Percentiles rank a stretch among this genome's conserved stretches.
Evolutionary conservation across 495 filamentous ascomycete species (phyloP).

Genomic region (Annulohypoxylon bovei): DNA sequence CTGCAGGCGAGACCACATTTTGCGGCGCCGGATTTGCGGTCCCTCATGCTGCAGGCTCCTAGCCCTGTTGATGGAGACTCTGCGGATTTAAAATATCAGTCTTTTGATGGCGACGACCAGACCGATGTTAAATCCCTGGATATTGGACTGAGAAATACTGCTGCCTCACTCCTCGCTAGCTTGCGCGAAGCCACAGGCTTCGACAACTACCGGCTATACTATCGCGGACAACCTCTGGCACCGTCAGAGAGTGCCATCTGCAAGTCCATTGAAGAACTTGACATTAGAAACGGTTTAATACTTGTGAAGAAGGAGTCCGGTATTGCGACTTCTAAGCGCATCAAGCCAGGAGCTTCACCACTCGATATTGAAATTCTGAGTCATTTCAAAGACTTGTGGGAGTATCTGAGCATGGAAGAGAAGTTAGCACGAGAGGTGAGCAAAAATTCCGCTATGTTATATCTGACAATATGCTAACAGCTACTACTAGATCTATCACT

Average conservation of each 20-base stretch:
- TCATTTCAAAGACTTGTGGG: constrained; percentile 87
- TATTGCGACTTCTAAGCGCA: constrained; percentile 38
- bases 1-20: constrained; percentile 61
- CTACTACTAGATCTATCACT: constrained; percentile 71
- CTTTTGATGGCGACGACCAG: constrained; percentile 67
- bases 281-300: constrained; percentile 69
- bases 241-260: constrained; percentile 60
- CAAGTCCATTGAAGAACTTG: constrained; percentile 65
- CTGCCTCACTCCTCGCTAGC: constrained; percentile 69
- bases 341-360: constrained; percentile 56
- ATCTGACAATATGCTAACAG: constrained; percentile 38
- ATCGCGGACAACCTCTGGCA: constrained; percentile 58
- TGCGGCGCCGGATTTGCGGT: constrained; percentile 58
- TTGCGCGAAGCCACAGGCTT: constrained; percentile 75
- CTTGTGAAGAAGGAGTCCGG: constrained; percentile 62
- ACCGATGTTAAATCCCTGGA: constrained; percentile 66
- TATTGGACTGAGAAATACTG: constrained; percentile 76
- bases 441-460: neutral
- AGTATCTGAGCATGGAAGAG: constrained; percentile 79
- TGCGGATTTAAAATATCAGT: constrained; percentile 76
- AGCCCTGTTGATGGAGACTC: constrained; percentile 63
- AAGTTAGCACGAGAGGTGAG: constrained; percentile 73
- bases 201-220: constrained; percentile 68
- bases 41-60: constrained; percentile 52
- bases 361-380: constrained; percentile 81